phyloP scores from a whole-genome alignment of 192 early-diverging fungal genomes.

The Coemansia sp. region DNA sequence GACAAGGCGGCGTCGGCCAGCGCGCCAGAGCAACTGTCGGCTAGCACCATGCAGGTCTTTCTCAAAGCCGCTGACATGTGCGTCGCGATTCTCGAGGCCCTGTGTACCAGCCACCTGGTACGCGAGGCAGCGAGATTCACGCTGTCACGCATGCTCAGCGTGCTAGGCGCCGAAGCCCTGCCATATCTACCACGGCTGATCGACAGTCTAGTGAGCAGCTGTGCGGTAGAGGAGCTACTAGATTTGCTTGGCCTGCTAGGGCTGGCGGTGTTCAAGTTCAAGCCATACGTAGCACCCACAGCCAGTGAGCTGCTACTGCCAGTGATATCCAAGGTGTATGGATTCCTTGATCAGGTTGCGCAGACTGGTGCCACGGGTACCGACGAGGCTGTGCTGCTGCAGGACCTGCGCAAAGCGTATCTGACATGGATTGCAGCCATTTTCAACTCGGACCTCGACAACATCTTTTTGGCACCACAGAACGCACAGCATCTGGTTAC shows the following conservation, averaged over 20 bases:
- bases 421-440: slow-evolving; percentile 74
- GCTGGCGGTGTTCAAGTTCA: slow-evolving; percentile 87
- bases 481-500: slow-evolving; percentile 47
- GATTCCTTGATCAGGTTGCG: slow-evolving; percentile 78
- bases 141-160: slow-evolving; percentile 85
- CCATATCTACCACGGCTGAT: slow-evolving; percentile 79
- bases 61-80: slow-evolving; percentile 79
- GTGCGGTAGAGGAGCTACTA: slow-evolving; percentile 73
- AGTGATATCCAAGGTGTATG: slow-evolving; percentile 78
- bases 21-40: slow-evolving; percentile 41
- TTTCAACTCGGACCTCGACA: slow-evolving; percentile 79
- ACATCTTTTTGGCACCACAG: slow-evolving; percentile 71
- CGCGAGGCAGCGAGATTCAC: slow-evolving; percentile 71
- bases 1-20: slow-evolving; percentile 38
- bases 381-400: slow-evolving; percentile 76
- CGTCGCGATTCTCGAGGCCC: slow-evolving; percentile 65
- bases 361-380: slow-evolving; percentile 66
- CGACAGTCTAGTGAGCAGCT: slow-evolving; percentile 72
- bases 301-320: slow-evolving; percentile 71
- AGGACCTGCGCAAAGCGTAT: slow-evolving; percentile 81
- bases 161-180: slow-evolving; percentile 79
- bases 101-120: slow-evolving; percentile 63
- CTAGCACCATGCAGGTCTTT: slow-evolving; percentile 61
- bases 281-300: slow-evolving; percentile 56
- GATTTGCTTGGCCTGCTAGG: slow-evolving; percentile 87